Base-by-base conservation (phyloP, 148 eudicot genomes). In the Camellia lanceoleosa region DNA sequence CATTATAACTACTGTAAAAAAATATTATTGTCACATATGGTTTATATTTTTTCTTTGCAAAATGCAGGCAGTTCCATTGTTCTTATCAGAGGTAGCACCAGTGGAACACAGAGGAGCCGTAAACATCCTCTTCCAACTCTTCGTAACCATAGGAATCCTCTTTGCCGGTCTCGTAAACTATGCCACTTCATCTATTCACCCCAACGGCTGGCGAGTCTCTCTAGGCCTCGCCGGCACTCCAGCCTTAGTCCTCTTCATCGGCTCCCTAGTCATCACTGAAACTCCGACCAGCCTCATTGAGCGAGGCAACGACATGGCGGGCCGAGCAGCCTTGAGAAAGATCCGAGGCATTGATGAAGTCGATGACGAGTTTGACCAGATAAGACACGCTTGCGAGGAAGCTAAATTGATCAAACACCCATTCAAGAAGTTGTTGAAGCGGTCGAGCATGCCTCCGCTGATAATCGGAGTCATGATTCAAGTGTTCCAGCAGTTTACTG, bases 91-190 rank as follows among this genome's bases (percentile, higher is more conserved):
- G 77, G 68, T 92, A 41, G 97, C 94, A 0, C 97, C 92, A 1
- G 75, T 85, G 13, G 86, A 92, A 14, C 85, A 84, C 59, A 82
- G 97, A 75, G 97, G 97, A 18, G 94, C 88, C 0, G 88, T 92
- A 0, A 92, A 92, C 89, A 88, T 92, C 56, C 84, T 91, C 46
- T 92, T 92, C 88, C 94, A 92, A 76, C 89, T 91, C 47, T 82
- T 91, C 6, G 89, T 92, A 0, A 91, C 92, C 4, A 84, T 91
- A 5, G 92, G 97, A 2, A 92, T 92, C 18, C 77, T 92, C 16
- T 76, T 91, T 0, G 97, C 94, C 1, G 81, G 85, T 47, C 77
- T 91, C 1, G 88, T 92, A 12, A 92, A 92, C 88, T 92, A 84
- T 59, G 85, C 54, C 66, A 88, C 90, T 30, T 58, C 85, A 23